Evolutionary conservation across 305 asterid species (phyloP).

Genomic region (Fraxinus dipetala): DNA sequence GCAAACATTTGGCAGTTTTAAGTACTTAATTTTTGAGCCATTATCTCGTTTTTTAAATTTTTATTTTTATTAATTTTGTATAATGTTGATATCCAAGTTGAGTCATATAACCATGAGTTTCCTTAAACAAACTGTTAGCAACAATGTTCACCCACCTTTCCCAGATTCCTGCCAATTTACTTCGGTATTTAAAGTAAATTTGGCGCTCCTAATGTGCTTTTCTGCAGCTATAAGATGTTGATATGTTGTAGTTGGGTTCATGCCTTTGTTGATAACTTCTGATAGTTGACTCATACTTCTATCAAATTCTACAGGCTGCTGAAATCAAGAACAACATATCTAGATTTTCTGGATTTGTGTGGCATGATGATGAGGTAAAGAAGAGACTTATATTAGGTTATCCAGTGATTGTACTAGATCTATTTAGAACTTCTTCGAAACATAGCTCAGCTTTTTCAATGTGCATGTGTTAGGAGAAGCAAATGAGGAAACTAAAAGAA

Average conservation of each 20-base stretch:
- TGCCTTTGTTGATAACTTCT: constrained; percentile 8
- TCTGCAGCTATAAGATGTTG: background rate
- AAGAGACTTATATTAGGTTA: background rate
- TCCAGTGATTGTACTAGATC: background rate
- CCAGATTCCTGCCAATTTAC: background rate
- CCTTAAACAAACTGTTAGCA: background rate
- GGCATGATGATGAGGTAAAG: constrained; percentile 82
- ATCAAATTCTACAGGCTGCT: constrained; percentile 62
- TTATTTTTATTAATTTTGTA: background rate
- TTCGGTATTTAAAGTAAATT: background rate
- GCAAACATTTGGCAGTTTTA: background rate
- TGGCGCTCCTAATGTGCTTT: background rate
- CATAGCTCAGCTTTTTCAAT: constrained; percentile 4
- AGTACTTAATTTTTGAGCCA: background rate
- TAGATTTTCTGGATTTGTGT: constrained; percentile 85
- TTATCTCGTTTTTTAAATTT: background rate
- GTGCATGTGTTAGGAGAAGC: constrained; percentile 50
- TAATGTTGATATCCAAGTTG: background rate
- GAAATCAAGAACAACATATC: constrained; percentile 68
- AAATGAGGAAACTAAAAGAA: constrained; percentile 44
- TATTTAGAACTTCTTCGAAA: background rate
- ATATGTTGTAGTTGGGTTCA: background rate
- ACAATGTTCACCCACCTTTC: background rate
- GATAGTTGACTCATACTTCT: constrained; percentile 4
- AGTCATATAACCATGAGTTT: background rate